phyloP scores from a whole-genome alignment of 1,284 basidiomycete species.

The Cutaneotrichosporon sp. region DNA sequence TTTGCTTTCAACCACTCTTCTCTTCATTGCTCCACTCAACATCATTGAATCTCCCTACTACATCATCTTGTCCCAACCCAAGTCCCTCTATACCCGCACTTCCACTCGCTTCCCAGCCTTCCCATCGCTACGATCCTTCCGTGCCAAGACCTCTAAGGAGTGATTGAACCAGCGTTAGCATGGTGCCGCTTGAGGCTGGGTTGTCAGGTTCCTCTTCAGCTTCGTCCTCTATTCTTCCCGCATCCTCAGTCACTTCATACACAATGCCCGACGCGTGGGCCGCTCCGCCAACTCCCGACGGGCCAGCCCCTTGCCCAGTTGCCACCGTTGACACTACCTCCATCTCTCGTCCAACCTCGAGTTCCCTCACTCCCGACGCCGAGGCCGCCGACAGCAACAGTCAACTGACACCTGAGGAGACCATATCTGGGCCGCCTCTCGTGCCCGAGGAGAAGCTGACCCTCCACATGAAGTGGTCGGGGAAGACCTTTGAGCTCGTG shows the following conservation, averaged over 20 bases:
- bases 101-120: not conserved
- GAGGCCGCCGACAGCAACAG: not conserved
- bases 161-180: not conserved
- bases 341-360: not conserved
- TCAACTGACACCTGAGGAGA: not conserved
- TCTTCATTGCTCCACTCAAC: not conserved
- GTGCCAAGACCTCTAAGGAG: not conserved
- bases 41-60: not conserved
- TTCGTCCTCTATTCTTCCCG: not conserved
- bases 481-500: constrained; percentile 16
- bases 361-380: not conserved
- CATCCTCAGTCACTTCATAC: not conserved
- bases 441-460: constrained; percentile 11
- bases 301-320: not conserved
- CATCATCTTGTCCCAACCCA: not conserved
- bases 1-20: not conserved
- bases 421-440: not conserved
- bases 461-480: constrained; percentile 21
- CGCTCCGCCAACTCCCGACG: not conserved
- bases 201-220: not conserved
- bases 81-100: not conserved
- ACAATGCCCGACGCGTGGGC: not conserved
- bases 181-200: not conserved
- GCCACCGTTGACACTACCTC: not conserved
- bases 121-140: not conserved